These are phyloP conservation scores for Calcarisporium arbuscula DNA, from an alignment of 2,329 filamentous ascomycete genomes.

Conservation along the genomic window DNA sequence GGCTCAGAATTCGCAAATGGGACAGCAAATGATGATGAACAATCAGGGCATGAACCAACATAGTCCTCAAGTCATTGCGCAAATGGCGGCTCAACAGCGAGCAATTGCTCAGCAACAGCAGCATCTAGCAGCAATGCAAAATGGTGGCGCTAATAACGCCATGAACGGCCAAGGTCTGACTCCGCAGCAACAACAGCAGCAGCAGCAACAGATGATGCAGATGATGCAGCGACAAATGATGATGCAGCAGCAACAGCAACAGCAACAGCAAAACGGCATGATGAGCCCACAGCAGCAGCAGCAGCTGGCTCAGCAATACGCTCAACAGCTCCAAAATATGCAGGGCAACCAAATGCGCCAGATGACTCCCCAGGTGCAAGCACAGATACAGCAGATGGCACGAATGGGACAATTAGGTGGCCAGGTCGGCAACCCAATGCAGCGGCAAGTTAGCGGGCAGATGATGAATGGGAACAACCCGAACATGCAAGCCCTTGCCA, in stretches of 20 bases:
- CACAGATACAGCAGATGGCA: constrained; percentile 30
- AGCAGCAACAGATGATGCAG: constrained; percentile 29
- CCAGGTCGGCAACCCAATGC: constrained; percentile 33
- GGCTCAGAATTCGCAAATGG: constrained; percentile 50
- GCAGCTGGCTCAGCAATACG: constrained; percentile 37
- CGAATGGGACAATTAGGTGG: constrained; percentile 21
- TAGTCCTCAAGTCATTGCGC: constrained; percentile 34
- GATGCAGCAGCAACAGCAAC: constrained; percentile 33
- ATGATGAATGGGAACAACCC: constrained; percentile 35
- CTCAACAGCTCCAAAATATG: constrained; percentile 36
- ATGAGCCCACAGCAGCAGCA: constrained; percentile 34
- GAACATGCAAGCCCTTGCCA: constrained; percentile 33
- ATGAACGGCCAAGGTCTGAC: constrained; percentile 31
- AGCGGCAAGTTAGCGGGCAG: constrained; percentile 29
- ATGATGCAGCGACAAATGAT: constrained; percentile 31
- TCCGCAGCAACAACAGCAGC: constrained; percentile 25
- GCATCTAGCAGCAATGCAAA: constrained; percentile 36
- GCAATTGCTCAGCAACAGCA: constrained; percentile 38
- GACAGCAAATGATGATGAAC: constrained; percentile 47
- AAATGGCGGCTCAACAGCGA: constrained; percentile 43
- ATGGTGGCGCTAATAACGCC: constrained; percentile 25
- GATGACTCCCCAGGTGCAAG: constrained; percentile 32
- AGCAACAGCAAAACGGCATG: constrained; percentile 31
- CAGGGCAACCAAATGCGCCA: constrained; percentile 27
- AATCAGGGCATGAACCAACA: constrained; percentile 35